These are phyloP conservation scores for Zymoseptoria brevis DNA, from an alignment of 2,329 filamentous ascomycete species.

Conservation along the genomic window DNA sequence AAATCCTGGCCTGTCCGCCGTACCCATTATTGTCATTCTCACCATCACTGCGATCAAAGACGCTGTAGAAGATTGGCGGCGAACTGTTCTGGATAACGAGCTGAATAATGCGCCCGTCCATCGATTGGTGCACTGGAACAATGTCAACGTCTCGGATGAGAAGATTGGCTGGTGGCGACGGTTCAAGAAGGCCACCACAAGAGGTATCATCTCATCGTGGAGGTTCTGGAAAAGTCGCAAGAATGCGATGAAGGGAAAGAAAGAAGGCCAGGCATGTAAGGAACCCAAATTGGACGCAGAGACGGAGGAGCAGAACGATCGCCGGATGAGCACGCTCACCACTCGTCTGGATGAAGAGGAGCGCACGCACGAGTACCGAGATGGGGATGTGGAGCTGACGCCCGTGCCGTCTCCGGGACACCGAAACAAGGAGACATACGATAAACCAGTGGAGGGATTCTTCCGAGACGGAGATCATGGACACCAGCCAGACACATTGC, in stretches of 20 bases:
- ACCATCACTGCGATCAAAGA: constrained; percentile 86
- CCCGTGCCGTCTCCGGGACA: constrained; percentile 71
- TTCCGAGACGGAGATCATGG: constrained; percentile 7
- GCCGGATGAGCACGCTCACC: constrained; percentile 41
- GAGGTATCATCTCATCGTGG: constrained; percentile 50
- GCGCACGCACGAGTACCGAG: constrained; percentile 36
- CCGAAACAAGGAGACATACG: constrained; percentile 26
- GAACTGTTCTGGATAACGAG: constrained; percentile 84
- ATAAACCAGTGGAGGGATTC: constrained; percentile 7
- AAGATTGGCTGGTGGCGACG: constrained; percentile 77
- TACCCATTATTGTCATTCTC: constrained; percentile 89
- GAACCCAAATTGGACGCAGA: constrained; percentile 44
- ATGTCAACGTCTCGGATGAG: constrained; percentile 87
- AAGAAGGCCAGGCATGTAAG: constrained; percentile 38
- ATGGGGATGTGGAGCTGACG: constrained; percentile 83
- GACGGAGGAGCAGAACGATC: constrained; percentile 40
- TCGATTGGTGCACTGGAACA: constrained; percentile 77
- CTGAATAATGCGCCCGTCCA: constrained; percentile 96
- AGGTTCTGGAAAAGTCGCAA: constrained; percentile 37
- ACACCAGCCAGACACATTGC: constrained; percentile 21
- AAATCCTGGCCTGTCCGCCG: constrained; percentile 82
- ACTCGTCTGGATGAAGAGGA: constrained; percentile 36
- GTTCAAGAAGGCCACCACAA: constrained; percentile 80
- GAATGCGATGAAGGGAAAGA: constrained; percentile 33
- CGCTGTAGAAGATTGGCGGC: constrained; percentile 86